Evolutionary conservation across 129 eudicot species (phyloP), one percentile per base, ranked within the genome.

Genomic region (Gnaphalium uliginosum): DNA sequence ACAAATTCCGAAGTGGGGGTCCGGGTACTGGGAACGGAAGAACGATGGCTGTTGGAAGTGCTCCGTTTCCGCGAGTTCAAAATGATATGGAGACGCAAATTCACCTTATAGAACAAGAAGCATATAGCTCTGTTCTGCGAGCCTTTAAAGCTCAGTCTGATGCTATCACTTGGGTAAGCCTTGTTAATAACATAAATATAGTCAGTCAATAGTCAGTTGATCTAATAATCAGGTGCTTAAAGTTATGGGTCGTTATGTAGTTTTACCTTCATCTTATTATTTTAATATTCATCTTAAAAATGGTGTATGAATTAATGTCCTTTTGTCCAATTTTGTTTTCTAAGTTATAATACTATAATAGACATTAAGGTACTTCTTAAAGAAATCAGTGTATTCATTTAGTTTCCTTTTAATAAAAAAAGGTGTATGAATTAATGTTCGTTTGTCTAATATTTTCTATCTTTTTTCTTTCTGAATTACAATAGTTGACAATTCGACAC

Each of bases 121-220:
- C 98, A 43, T 93, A 93, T 75, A 79, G 81, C 80, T 85, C 96
- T 23, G 96, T 93, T 41, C 79, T 93, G 29, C 84, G 98, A 33
- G 98, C 98, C 60, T 93, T 93, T 76, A 88, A 93, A 86, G 98
- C 98, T 51, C 98, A 93, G 72, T 87, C 95, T 18, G 96, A 90
- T 82, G 96, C 98, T 61, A 85, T 93, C 75, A 79, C 98, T 53
- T 93, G 98, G 98, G 98, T 93, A 83, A 26, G 48, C 57, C 30
- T 48, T 54, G 11, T 74, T n/a, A 15, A 27, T 62, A 50, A 50
- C 50, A 25, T 35, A 35, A 54, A 11, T 14, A 62, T 23, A 25
- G 66, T 66, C 3, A 5, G 60, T 26, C 32, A 25, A 61, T 69
- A 33, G 17, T 72, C 46, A 11, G 63, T 48, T 26, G 30, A 56